Evolutionary conservation across 2,329 filamentous ascomycete genomes (phyloP).

Genomic region (Fusarium sp.): DNA sequence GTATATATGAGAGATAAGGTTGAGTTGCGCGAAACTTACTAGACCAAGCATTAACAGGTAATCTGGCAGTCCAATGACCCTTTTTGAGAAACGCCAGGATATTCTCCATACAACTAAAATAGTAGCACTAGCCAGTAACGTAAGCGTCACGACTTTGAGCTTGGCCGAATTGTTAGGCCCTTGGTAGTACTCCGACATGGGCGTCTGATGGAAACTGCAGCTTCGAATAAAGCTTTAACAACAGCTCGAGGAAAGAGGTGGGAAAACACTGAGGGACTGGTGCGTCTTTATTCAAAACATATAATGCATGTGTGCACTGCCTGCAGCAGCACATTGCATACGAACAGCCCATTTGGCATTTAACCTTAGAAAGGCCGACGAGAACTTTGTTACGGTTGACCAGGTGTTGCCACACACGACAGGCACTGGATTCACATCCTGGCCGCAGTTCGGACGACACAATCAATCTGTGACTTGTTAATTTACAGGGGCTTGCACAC

Average conservation of each 20-base stretch:
- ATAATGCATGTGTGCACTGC: not conserved
- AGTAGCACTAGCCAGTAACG: not conserved
- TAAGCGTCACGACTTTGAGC: slow-evolving; percentile 2
- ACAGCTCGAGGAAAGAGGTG: not conserved
- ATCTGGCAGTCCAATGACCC: not conserved
- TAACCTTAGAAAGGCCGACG: not conserved
- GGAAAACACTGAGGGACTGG: not conserved
- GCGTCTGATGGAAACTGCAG: not conserved
- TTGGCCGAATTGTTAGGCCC: slow-evolving; percentile 5
- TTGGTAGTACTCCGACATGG: slow-evolving; percentile 1
- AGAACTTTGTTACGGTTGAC: not conserved
- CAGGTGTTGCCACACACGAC: not conserved
- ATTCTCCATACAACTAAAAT: slow-evolving; percentile 4
- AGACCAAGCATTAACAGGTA: not conserved
- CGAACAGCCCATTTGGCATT: not conserved
- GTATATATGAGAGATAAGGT: not conserved
- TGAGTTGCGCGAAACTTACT: not conserved
- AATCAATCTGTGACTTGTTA: not conserved
- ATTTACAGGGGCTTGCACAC: not conserved
- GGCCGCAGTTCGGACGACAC: not conserved
- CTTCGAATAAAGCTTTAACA: not conserved
- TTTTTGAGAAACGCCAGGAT: not conserved
- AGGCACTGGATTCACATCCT: not conserved
- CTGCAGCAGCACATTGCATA: not conserved
- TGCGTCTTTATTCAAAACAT: not conserved